Percentiles rank a stretch among this genome's conserved stretches.
phyloP scores from a whole-genome alignment of 208 protist genomes.

The Acanthamoeba culbertsoni region DNA sequence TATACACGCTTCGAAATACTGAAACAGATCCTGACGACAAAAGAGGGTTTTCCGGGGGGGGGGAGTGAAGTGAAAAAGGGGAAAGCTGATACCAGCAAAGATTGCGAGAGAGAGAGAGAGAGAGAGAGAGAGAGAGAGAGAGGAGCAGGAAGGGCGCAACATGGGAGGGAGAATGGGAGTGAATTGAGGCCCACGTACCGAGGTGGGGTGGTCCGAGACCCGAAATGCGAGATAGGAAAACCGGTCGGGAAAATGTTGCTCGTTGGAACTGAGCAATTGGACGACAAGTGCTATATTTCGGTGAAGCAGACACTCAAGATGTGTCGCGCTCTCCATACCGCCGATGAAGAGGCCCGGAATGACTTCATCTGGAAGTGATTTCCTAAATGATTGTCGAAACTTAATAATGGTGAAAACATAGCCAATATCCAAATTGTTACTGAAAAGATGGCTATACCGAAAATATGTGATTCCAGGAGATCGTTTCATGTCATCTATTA shows the following conservation, averaged over 20 bases:
- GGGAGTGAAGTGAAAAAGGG: too few species aligned
- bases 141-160: too few species aligned
- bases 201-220: background rate
- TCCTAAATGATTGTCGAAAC: background rate
- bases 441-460: background rate
- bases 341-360: slow-evolving; percentile 16
- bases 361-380: slow-evolving; percentile 8
- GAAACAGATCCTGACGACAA: background rate
- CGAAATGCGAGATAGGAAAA: background rate
- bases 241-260: background rate
- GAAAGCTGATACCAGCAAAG: too few species aligned
- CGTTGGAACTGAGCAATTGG: background rate
- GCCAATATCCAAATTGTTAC: background rate
- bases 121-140: too few species aligned
- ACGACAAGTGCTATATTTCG: background rate
- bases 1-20: background rate
- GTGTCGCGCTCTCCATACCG: background rate
- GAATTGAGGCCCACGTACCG: background rate
- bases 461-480: background rate
- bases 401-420: background rate
- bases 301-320: background rate
- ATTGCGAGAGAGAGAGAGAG: too few species aligned
- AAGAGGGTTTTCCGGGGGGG: too few species aligned
- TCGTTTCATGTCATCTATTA: background rate
- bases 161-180: background rate